Evolutionary conservation across 352 stramenopile species (phyloP).

Genomic region (Phytophthora lateralis): DNA sequence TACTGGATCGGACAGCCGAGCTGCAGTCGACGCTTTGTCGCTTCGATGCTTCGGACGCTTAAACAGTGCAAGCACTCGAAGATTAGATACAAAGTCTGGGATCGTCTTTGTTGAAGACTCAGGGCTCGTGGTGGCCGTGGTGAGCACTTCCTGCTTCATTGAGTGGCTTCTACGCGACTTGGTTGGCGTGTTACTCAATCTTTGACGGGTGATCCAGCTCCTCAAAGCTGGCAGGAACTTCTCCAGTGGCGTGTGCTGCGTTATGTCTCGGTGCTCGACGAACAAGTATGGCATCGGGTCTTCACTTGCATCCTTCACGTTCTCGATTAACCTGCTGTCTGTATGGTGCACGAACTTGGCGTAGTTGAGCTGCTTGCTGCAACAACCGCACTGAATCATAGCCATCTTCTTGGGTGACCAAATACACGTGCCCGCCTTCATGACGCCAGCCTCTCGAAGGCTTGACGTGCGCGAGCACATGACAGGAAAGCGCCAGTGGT

Average conservation of each 20-base stretch:
- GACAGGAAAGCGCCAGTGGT: constrained; percentile 24
- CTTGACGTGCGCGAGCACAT: constrained; percentile 29
- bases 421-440: constrained; percentile 27
- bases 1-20: constrained; percentile 4
- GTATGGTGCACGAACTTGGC: constrained; percentile 33
- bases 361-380: constrained; percentile 14
- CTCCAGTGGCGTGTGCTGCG: constrained; percentile 18
- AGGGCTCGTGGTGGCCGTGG: not conserved
- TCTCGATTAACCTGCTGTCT: constrained; percentile 23
- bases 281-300: constrained; percentile 33
- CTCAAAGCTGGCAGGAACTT: constrained; percentile 17
- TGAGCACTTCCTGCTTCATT: constrained; percentile 4
- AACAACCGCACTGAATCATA: constrained; percentile 26
- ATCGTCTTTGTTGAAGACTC: not conserved
- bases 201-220: constrained; percentile 14
- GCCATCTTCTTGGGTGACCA: constrained; percentile 22
- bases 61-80: constrained; percentile 31
- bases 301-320: constrained; percentile 21
- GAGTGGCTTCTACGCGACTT: constrained; percentile 5
- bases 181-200: constrained; percentile 13
- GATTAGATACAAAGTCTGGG: not conserved
- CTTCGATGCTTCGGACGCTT: constrained; percentile 20
- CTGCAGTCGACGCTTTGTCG: constrained; percentile 10
- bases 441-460: constrained; percentile 19
- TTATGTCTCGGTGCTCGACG: constrained; percentile 27